phyloP scores from a whole-genome alignment of 306 rosid species.

The Nissolia schottii region DNA sequence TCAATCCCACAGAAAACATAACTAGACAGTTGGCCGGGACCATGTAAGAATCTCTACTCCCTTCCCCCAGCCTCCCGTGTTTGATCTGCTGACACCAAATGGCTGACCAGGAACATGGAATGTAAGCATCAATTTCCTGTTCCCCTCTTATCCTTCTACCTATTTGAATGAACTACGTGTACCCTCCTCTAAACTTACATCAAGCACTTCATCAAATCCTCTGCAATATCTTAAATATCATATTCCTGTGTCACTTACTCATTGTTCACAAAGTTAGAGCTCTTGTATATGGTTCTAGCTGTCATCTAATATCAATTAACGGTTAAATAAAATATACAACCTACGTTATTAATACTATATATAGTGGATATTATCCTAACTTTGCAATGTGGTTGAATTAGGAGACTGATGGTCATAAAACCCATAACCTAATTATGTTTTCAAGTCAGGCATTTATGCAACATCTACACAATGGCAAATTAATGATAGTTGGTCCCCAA shows the following conservation, averaged over 20 bases:
- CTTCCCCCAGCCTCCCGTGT: neutral
- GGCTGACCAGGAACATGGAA: neutral
- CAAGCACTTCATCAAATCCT: neutral
- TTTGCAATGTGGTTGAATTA: neutral
- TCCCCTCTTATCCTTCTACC: neutral
- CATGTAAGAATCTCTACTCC: neutral
- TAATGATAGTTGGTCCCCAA: neutral
- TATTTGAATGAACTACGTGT: neutral
- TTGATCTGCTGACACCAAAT: neutral
- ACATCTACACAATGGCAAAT: conserved; percentile 12
- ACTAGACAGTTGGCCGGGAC: neutral
- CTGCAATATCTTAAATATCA: neutral
- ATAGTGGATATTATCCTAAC: neutral
- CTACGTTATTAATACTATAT: neutral
- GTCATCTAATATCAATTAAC: neutral
- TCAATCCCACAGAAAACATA: neutral
- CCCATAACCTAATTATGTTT: conserved; percentile 15
- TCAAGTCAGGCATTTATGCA: neutral
- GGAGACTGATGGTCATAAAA: neutral
- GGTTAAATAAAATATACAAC: conserved; percentile 7
- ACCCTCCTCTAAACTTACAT: neutral
- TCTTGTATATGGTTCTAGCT: neutral
- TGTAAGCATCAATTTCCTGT: neutral
- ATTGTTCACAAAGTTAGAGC: neutral
- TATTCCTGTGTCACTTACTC: neutral